phyloP scores from a whole-genome alignment of 2,329 filamentous ascomycete genomes.

The Trichothecium roseum region DNA sequence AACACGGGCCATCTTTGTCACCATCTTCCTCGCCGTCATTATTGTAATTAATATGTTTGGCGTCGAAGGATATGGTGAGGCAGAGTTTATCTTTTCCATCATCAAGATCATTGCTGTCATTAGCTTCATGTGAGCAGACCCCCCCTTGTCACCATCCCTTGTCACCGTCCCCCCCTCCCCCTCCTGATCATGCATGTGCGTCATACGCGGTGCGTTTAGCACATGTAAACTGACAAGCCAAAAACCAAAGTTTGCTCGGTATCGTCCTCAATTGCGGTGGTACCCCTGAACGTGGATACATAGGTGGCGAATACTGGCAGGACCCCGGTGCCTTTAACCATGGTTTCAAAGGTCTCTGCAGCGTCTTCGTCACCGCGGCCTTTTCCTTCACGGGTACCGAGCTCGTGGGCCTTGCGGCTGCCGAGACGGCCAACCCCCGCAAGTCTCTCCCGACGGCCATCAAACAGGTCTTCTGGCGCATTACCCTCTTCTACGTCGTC shows the following conservation, averaged over 20 bases:
- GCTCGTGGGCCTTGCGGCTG: conserved; percentile 65
- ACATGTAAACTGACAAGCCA: background rate
- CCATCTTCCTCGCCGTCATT: conserved; percentile 69
- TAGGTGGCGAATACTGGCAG: conserved; percentile 69
- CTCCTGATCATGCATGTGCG: background rate
- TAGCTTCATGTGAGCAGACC: conserved; percentile 65
- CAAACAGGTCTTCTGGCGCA: conserved; percentile 94
- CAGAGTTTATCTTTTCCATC: conserved; percentile 78
- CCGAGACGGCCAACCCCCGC: conserved; percentile 67
- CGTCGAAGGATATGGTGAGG: conserved; percentile 81
- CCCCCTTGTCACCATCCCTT: conserved; percentile 1
- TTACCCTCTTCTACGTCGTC: conserved; percentile 81
- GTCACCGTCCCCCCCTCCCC: conserved; percentile 6
- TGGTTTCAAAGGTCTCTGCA: conserved; percentile 75
- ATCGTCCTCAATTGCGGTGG: conserved; percentile 81
- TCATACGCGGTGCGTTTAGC: no score
- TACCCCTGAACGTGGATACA: conserved; percentile 61
- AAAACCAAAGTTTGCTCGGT: conserved; percentile 56
- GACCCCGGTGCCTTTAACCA: conserved; percentile 76
- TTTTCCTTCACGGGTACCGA: conserved; percentile 71
- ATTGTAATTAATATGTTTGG: conserved; percentile 79
- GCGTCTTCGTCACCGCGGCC: conserved; percentile 65
- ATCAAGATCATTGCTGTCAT: conserved; percentile 81
- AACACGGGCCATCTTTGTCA: conserved; percentile 66
- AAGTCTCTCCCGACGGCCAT: conserved; percentile 78